A percentile compares a stretch with the other conserved stretches of the same genome.
These are phyloP conservation scores for Sporisorium graminicola DNA, from an alignment of 1,284 basidiomycete genomes.

Conservation along the genomic window DNA sequence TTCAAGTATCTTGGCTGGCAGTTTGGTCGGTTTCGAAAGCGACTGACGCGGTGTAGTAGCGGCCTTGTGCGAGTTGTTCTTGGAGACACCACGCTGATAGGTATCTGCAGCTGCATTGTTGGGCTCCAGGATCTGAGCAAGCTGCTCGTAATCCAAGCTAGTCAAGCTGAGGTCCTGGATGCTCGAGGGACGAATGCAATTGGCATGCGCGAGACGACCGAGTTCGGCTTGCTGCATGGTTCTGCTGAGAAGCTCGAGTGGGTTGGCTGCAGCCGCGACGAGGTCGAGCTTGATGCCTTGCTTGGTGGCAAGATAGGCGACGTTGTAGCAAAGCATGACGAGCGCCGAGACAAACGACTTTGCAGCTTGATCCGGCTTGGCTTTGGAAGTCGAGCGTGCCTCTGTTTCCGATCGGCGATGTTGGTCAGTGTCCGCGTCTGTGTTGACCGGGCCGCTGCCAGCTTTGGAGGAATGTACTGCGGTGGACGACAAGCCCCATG, in stretches of 20 bases:
- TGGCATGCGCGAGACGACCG: constrained; percentile 40
- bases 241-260: constrained; percentile 39
- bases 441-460: background rate
- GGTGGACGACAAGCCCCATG: constrained; percentile 41
- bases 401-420: constrained; percentile 4
- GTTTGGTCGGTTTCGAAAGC: background rate
- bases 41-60: background rate
- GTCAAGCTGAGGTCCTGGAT: constrained; percentile 43
- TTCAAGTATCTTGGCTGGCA: constrained; percentile 35
- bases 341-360: constrained; percentile 53
- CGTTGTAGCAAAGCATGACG: constrained; percentile 58
- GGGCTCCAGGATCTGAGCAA: constrained; percentile 46
- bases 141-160: constrained; percentile 44
- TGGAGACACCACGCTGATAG: constrained; percentile 22
- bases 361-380: constrained; percentile 46
- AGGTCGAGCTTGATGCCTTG: constrained; percentile 56
- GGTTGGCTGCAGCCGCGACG: constrained; percentile 55
- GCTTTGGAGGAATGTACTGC: constrained; percentile 5
- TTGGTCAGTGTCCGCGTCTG: background rate
- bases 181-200: constrained; percentile 18
- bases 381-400: constrained; percentile 9
- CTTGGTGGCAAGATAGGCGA: constrained; percentile 53
- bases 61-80: constrained; percentile 1
- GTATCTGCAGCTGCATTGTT: constrained; percentile 37
- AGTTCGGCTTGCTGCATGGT: constrained; percentile 34